phyloP scores from a whole-genome alignment of 371 early-diverging fungal genomes.

The Agmasoma carcini region DNA sequence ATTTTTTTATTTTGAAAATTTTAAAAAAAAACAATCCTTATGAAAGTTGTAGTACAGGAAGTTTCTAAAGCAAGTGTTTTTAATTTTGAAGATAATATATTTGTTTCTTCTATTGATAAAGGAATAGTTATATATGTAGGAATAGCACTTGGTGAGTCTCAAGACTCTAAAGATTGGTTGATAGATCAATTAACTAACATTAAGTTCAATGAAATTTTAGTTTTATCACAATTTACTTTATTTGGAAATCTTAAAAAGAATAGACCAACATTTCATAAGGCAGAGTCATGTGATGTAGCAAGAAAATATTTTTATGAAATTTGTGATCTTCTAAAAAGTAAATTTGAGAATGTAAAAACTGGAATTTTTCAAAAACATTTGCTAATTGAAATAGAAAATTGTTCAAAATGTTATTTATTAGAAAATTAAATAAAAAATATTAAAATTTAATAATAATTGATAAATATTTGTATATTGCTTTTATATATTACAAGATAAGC shows the following conservation, averaged over 20 bases:
- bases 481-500: no score
- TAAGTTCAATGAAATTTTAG: slow-evolving; percentile 1
- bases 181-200: neutral
- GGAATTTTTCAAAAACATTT: no score
- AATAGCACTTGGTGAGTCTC: neutral
- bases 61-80: neutral
- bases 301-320: neutral
- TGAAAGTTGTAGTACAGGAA: slow-evolving; percentile 8
- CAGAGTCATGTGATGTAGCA: slow-evolving; percentile 9
- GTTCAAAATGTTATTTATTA: no score
- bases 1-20: no score
- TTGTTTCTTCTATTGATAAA: slow-evolving; percentile 7
- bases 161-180: neutral
- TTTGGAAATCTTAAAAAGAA: slow-evolving; percentile 28
- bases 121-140: slow-evolving; percentile 11
- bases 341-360: neutral
- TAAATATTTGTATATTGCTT: no score
- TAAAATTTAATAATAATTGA: no score
- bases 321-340: neutral
- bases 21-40: no score
- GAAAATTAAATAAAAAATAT: no score
- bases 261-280: slow-evolving; percentile 36
- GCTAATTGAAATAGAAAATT: no score
- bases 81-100: neutral
- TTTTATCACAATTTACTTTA: slow-evolving; percentile 39